Conservation (phyloP, 257 asterid species). For the Nicotiana tabacum region DNA sequence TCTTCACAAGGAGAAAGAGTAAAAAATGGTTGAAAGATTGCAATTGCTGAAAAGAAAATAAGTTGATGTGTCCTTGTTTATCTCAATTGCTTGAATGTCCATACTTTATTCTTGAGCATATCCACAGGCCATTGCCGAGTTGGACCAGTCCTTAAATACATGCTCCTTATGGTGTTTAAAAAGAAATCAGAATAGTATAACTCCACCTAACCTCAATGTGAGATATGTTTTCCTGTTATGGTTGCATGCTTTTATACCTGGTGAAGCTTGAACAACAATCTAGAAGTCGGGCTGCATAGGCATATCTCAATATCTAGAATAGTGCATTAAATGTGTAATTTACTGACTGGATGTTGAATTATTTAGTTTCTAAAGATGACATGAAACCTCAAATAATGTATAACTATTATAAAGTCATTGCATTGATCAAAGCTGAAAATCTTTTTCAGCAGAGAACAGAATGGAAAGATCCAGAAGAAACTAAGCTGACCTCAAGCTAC, state of each 20-base stretch:
- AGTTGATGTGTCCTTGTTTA: not conserved
- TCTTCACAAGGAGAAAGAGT: not conserved
- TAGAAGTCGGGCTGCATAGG: not conserved
- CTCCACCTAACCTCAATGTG: not conserved
- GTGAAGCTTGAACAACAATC: not conserved
- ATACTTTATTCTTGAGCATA: too few relatives aligned
- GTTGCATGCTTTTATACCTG: not conserved
- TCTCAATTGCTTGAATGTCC: not conserved
- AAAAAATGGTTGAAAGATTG: not conserved
- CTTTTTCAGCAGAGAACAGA: constrained; percentile 8
- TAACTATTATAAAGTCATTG: not conserved
- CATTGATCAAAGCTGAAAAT: not conserved
- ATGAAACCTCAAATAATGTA: not conserved
- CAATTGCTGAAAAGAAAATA: not conserved
- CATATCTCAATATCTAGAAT: not conserved
- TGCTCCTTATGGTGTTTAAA: too few relatives aligned
- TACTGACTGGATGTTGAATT: not conserved
- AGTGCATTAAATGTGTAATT: not conserved
- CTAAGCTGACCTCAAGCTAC: constrained; percentile 52
- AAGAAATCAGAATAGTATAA: too few relatives aligned
- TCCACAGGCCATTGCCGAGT: too few relatives aligned
- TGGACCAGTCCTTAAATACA: too few relatives aligned
- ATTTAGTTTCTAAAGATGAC: not conserved
- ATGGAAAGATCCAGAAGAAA: constrained; percentile 3
- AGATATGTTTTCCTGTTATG: not conserved